A percentile compares a stretch with the other conserved stretches of the same genome.
Conservation (phyloP, 441 rosid species). For the Populus hybrid region DNA sequence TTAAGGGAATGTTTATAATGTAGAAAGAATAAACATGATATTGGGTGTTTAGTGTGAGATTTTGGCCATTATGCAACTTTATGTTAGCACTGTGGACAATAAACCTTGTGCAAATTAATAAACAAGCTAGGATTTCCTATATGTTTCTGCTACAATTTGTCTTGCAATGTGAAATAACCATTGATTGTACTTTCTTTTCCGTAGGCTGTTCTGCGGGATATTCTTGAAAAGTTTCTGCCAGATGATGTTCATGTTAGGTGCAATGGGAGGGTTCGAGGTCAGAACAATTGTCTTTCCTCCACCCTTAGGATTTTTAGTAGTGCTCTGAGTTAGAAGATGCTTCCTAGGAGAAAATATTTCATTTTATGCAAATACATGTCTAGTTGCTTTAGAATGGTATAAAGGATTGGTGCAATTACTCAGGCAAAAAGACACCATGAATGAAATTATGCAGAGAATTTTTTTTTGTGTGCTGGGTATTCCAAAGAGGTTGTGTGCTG, state of each 20-base stretch:
- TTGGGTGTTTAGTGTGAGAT: neutral
- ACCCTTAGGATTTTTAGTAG: neutral
- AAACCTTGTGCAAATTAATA: neutral
- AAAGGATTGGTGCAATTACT: neutral
- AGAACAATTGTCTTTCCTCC: slow-evolving; percentile 20
- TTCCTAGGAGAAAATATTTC: slow-evolving; percentile 1
- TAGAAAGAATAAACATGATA: neutral
- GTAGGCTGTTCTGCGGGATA: slow-evolving; percentile 82
- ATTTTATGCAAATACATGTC: neutral
- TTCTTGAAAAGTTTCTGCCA: slow-evolving; percentile 70
- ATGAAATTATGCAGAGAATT: too few species aligned
- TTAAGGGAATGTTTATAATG: neutral
- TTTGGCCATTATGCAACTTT: neutral
- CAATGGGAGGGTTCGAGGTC: slow-evolving; percentile 89
- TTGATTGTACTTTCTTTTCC: slow-evolving; percentile 8
- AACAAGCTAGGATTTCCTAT: neutral
- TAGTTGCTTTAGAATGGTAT: neutral
- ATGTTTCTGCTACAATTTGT: neutral
- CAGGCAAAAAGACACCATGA: too few species aligned
- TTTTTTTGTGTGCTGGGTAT: neutral
- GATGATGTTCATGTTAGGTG: slow-evolving; percentile 75
- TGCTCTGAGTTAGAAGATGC: neutral
- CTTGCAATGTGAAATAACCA: neutral
- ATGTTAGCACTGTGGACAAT: neutral
- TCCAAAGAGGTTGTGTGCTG: neutral